Evolutionary conservation across 2,329 filamentous ascomycete species (phyloP), one percentile per base, ranked within the genome.

Genomic region (Xylaria arbuscula): DNA sequence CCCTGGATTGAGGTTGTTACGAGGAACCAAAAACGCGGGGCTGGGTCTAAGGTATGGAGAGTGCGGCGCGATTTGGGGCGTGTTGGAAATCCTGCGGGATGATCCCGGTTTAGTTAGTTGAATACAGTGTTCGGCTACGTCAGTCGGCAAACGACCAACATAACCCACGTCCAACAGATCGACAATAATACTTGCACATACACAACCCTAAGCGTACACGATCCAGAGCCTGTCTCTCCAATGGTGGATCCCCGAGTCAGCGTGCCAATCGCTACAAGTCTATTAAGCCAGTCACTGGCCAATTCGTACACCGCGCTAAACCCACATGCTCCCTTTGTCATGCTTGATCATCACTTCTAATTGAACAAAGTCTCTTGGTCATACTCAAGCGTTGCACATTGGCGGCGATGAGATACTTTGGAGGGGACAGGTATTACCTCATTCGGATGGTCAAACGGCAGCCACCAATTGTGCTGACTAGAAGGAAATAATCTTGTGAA

Each of bases 1-100:
- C 88, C 88, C 1, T 91, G 88, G 88, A 84, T 90, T 13, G 87
- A 90, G 74, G 82, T 84, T 50, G 76, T 89, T 10, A 81, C 83
- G 54, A 87, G 85, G 3, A 85, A 84, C 62, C 82, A 88, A 76
- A 87, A 84, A 70, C 82, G 87, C 64, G 85, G 86, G 4, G 83
- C 85, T 11, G 89, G 89, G 15, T 88, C 87, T 3, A 83, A 84
- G 59, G 87, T 89, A 10, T 91, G 88, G 88, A 84, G 88, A 69
- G 89, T 91, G 11, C 83, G 89, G 66, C 85, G 89, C 71, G 88
- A 91, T 77, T 77, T 91, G 7, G 89, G 89, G 9, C 68, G 70
- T 28, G 32, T 40, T 13, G 66, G 69, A 19, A 70, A 66, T 62
- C 10, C 51, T 32, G 38, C 36, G 17, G 59, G 59, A 24, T 70